These are phyloP conservation scores for Fusarium poae DNA, from an alignment of 2,329 filamentous ascomycete species.

Conservation along the genomic window DNA sequence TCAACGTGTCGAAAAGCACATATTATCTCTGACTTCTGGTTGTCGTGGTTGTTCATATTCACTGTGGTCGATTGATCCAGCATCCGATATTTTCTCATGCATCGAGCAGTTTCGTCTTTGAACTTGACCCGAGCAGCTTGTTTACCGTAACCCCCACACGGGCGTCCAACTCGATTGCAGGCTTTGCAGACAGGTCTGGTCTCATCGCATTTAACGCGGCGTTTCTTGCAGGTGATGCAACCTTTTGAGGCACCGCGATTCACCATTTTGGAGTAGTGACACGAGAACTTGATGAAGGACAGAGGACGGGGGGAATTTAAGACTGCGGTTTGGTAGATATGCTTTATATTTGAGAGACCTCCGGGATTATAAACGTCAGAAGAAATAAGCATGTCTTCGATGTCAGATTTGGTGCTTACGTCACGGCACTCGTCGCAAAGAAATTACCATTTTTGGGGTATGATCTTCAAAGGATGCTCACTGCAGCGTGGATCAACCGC, in stretches of 20 bases:
- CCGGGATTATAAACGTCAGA: too few species aligned
- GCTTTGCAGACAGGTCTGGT: slow-evolving; percentile 22
- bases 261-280: slow-evolving; percentile 9
- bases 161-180: slow-evolving; percentile 22
- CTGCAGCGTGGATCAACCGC: neutral
- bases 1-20: neutral
- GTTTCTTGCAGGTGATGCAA: slow-evolving; percentile 36
- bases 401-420: slow-evolving; percentile 2
- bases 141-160: slow-evolving; percentile 32
- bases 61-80: fast-evolving
- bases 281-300: fast-evolving
- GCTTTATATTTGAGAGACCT: neutral
- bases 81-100: neutral
- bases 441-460: neutral
- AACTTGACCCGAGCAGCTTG: slow-evolving; percentile 3
- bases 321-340: too few species aligned
- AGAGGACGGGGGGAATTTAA: fast-evolving
- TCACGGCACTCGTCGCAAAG: neutral
- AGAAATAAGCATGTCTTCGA: neutral
- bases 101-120: slow-evolving; percentile 21
- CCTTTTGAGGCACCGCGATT: slow-evolving; percentile 30
- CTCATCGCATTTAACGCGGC: slow-evolving; percentile 38
- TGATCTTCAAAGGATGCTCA: neutral
- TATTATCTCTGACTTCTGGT: neutral
- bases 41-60: too few species aligned